Base-by-base conservation (phyloP, 352 stramenopile species). In the Pythium aphanidermatum region DNA sequence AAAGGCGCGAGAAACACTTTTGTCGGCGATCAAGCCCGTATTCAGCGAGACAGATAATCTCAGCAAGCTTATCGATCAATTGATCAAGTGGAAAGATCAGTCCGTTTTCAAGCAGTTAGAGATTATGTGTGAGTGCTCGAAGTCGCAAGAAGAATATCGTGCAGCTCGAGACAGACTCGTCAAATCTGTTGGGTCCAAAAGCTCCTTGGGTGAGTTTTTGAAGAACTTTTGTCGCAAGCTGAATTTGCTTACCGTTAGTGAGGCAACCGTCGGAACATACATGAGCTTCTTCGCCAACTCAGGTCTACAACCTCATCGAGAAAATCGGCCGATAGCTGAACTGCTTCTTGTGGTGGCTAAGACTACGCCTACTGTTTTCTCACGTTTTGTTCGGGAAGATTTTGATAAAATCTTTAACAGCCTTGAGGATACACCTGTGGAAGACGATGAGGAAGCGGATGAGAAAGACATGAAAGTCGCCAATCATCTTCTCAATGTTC, bases 181-280 rank as follows among this genome's bases (percentile, higher is more conserved):
- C 35, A 87, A 86, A 40, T 60, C 70, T 28, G 72, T 92, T 21
- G 83, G 83, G 5, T 88, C 83, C 0, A 95, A 95, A 57, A 77
- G 72, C 1, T 59, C 68, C 9, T 51, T 92, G 5, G 80, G 83
- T 4, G 79, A 86, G 7, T 88, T 90, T 21, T 17, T 91, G 23
- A 92, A 92, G 58, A 86, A 75, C 23, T 38, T 95, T n/a, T 92
- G 80, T 38, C 76, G 80, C 12, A 90, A 89, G 27, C 50, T 89
- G 11, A 80, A 81, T 14, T 44, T 87, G 19, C 48, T 89, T 19
- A 90, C 80, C 1, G 51, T 92, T 9, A 91, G 68, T 49, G 60
- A 75, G 37, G 34, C 41, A 31, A 71, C 57, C 0, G 44, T 84
- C 9, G 43, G 37, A 45, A 43, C 42, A 7, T 71, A 69, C 17